Evolutionary conservation across 2,329 filamentous ascomycete genomes (phyloP), one percentile per base, ranked within the genome.

Genomic region (Penicillium freii): DNA sequence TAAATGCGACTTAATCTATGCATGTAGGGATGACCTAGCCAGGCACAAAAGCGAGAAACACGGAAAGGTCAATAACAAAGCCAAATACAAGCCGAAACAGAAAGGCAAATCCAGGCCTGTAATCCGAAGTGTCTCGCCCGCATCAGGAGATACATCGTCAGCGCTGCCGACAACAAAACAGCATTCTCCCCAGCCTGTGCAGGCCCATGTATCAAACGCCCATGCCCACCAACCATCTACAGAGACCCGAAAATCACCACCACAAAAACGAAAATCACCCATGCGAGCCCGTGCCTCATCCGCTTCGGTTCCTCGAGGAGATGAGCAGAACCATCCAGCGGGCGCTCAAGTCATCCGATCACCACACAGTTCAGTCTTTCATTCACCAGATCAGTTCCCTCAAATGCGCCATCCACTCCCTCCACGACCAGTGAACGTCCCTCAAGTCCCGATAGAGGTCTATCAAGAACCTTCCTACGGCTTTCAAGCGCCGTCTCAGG

Each of bases 31-130:
- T 23, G 44, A 46, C 8, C 17, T 46, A 8, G 4, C 8, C 23
- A 8, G 13, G 4, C 44, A 46, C 19, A 34, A 1, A 21, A 23
- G 1, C 2, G 44, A 34, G 15, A 31, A 3, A 9, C 19, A 33
- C 15, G 5, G 4, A 1, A 46, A 9, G 0, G 4, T 2, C 4
- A 1, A 4, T 5, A 3, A 3, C n/a, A 31, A 15, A 10, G 1
- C 0, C 6, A 21, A 23, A 1, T 1, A 8, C 21, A 43, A 17
- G 1, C 21, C 1, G 40, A 42, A 4, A 25, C 2, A 9, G 7
- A 23, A 8, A 8, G 21, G 9, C 21, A 42, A 42, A 4, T 4
- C 1, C 21, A 23, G 13, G 6, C 21, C 21, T 8, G 7, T 8
- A 5, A 17, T 17, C 21, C 21, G 13, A 8, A 23, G 2, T 9